Percentiles rank a stretch among this genome's conserved stretches.
phyloP scores from a whole-genome alignment of 2,329 filamentous ascomycete genomes.

The Cercospora brassicicola region DNA sequence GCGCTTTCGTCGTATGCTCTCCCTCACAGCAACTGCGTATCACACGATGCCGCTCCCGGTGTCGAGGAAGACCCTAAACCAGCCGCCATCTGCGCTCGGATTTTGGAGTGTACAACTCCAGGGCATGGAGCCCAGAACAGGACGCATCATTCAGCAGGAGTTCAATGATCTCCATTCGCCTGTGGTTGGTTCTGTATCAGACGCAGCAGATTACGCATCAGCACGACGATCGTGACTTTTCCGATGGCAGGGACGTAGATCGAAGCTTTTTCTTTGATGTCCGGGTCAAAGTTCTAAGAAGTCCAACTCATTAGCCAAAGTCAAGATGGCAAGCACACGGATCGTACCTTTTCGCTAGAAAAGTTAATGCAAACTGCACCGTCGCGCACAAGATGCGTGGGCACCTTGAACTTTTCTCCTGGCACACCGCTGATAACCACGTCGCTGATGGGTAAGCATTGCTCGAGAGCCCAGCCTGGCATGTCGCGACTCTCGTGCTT shows the following conservation, averaged over 20 bases:
- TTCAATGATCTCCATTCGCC: conserved; percentile 12
- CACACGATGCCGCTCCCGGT: not conserved
- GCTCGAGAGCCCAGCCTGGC: conserved; percentile 73
- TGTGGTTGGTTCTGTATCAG: conserved; percentile 42
- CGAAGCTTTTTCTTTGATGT: conserved; percentile 90
- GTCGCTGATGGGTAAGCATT: conserved; percentile 84
- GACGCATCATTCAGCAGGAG: not conserved
- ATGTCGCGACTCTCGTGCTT: conserved; percentile 86
- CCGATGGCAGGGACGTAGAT: conserved; percentile 97
- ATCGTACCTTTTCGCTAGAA: conserved; percentile 73
- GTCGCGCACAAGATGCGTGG: conserved; percentile 76
- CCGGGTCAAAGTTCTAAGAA: conserved; percentile 75
- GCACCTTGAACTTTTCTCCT: conserved; percentile 83
- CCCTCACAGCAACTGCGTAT: not conserved
- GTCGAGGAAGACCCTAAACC: not conserved
- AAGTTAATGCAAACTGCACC: conserved; percentile 99
- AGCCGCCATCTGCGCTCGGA: not conserved
- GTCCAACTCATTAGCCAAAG: conserved; percentile 4
- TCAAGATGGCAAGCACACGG: not conserved
- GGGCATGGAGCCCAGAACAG: not conserved
- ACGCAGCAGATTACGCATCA: conserved; percentile 79
- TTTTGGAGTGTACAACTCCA: not conserved
- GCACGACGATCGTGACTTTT: conserved; percentile 92
- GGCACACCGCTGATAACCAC: conserved; percentile 95
- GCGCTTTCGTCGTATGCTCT: not conserved